Evolutionary conservation across 306 rosid species (phyloP).

Genomic region (Dryas alaskensis): DNA sequence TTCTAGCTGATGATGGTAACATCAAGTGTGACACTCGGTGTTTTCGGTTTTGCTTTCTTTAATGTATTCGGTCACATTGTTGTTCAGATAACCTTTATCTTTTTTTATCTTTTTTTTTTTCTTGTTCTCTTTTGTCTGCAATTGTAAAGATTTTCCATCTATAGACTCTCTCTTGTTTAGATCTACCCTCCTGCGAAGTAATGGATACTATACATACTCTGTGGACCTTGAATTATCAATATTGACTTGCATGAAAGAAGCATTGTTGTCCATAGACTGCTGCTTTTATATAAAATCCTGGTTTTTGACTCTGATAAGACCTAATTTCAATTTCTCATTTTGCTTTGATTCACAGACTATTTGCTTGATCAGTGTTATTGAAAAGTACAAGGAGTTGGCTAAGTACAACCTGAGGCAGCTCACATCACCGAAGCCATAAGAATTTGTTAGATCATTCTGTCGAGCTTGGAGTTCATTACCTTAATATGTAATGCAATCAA

Average conservation of each 20-base stretch:
- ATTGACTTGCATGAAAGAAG: neutral
- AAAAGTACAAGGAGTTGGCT: conserved; percentile 73
- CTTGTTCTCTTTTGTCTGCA: neutral
- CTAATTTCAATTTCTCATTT: conserved; percentile 7
- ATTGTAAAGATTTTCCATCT: neutral
- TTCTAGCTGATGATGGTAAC: neutral
- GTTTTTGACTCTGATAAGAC: neutral
- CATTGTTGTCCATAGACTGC: neutral
- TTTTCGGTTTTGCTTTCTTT: neutral
- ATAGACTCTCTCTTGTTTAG: neutral
- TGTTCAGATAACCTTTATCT: neutral
- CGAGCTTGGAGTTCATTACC: neutral
- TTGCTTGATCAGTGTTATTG: conserved; percentile 84
- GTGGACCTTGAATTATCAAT: neutral
- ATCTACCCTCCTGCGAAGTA: neutral
- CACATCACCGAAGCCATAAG: conserved; percentile 52
- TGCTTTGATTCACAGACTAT: conserved; percentile 60
- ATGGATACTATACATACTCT: neutral
- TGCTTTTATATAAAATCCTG: neutral
- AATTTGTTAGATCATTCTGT: neutral
- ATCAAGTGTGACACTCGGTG: neutral
- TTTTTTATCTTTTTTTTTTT: no score
- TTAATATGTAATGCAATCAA: neutral
- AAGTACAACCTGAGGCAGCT: conserved; percentile 95
- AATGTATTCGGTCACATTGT: neutral